Evolutionary conservation across 2,329 filamentous ascomycete species (phyloP), one percentile per base, ranked within the genome.

Genomic region (Cytospora piceae): DNA sequence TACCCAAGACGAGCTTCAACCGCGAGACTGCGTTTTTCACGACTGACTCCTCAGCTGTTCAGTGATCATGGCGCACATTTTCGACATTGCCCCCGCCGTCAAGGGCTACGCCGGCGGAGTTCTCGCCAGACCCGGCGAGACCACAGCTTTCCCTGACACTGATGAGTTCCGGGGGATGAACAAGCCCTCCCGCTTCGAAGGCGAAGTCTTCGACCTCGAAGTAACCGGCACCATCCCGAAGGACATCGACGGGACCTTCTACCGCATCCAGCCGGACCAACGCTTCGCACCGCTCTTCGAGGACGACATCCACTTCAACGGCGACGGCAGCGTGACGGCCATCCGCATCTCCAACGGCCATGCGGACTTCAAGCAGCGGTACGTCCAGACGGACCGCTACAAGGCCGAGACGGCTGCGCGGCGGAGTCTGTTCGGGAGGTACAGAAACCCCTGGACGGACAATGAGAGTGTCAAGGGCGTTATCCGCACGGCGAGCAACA

Each of bases 371-470:
- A 78, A 78, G 70, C 76, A 80, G 72, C 74, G 77, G 15, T 81
- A 79, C 49, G 79, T 81, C 53, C 74, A 74, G 29, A 81, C 79
- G 17, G 78, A 80, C 65, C 70, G 75, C 17, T 75, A 72, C 61
- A 67, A 60, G 15, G 66, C 59, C 31, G 74, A 77, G 67, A 74
- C 70, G 3, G 34, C 57, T 0, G 74, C 75, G 55, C 74, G 77
- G 20, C 54, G 69, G 6, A 72, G 73, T 17, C 72, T 87, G 17
- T 85, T 87, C 61, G 85, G 85, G 0, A 77, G 80, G 52, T 87
- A 87, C 68, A 77, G 85, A 22, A 87, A 88, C 70, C 82, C 83
- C 0, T 85, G 79, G 68, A 86, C 83, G 9, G 83, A 86, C 70
- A 82, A 82, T 59, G 83, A 85, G 72, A 80, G 79, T 67, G 83